These are phyloP conservation scores for Mallotus nudiflorus DNA, from an alignment of 345 rosid genomes.

Conservation along the genomic window DNA sequence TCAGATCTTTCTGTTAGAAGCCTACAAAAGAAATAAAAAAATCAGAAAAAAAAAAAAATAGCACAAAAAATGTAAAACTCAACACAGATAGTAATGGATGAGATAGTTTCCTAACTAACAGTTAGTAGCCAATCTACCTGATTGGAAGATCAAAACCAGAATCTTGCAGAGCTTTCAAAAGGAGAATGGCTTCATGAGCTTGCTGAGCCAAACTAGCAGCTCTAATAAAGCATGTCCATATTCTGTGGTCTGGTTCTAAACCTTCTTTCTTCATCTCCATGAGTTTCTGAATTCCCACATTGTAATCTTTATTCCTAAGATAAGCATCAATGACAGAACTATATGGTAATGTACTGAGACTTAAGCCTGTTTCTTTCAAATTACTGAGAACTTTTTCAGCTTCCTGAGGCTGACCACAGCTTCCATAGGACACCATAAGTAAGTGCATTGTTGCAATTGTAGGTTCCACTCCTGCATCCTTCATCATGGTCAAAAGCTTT, in stretches of 20 bases:
- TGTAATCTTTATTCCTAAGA: slow-evolving; percentile 67
- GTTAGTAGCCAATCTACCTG: slow-evolving; percentile 46
- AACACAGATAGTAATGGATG: not conserved
- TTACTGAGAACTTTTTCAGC: slow-evolving; percentile 76
- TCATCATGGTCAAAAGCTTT: slow-evolving; percentile 64
- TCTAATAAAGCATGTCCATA: slow-evolving; percentile 95
- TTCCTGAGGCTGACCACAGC: slow-evolving; percentile 83
- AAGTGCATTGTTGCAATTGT: slow-evolving; percentile 89
- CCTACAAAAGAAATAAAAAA: slow-evolving; percentile 46
- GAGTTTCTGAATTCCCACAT: slow-evolving; percentile 68
- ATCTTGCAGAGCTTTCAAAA: slow-evolving; percentile 65
- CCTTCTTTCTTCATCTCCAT: slow-evolving; percentile 75
- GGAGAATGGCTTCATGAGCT: slow-evolving; percentile 55
- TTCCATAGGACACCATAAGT: slow-evolving; percentile 89
- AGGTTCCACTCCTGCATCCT: slow-evolving; percentile 78
- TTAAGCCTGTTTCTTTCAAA: slow-evolving; percentile 63
- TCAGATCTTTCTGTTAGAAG: slow-evolving; percentile 62
- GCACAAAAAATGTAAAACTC: not conserved
- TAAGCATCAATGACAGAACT: slow-evolving; percentile 90
- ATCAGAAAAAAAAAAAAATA: slow-evolving; percentile 8
- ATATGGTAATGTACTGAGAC: slow-evolving; percentile 73
- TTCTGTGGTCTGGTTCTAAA: slow-evolving; percentile 76
- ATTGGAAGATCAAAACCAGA: slow-evolving; percentile 81
- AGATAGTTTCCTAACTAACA: slow-evolving; percentile 8
- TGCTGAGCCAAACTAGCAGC: slow-evolving; percentile 71